Evolutionary conservation across 2,329 filamentous ascomycete genomes (phyloP).

Genomic region (Cytospora mali): DNA sequence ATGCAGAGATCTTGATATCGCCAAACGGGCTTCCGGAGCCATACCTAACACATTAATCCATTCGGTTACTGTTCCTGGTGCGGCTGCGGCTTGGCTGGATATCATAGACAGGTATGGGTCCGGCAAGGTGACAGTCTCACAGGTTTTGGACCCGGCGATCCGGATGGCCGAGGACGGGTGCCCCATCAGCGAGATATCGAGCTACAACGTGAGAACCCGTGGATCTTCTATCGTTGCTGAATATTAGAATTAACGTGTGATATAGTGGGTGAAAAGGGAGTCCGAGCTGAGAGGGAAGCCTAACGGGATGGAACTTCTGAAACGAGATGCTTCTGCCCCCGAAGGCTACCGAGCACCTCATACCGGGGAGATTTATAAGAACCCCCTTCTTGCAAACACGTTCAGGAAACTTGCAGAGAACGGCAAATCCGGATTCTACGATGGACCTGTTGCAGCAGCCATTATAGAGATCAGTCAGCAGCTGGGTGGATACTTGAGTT

Average conservation of each 20-base stretch:
- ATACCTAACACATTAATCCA: conserved; percentile 78
- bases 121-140: not conserved
- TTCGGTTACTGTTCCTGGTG: conserved; percentile 73
- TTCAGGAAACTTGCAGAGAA: conserved; percentile 75
- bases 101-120: conserved; percentile 22
- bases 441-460: conserved; percentile 76
- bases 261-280: conserved; percentile 33
- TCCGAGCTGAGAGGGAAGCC: conserved; percentile 30
- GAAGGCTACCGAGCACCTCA: conserved; percentile 72
- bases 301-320: conserved; percentile 68
- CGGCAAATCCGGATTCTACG: conserved; percentile 88
- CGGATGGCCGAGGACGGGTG: conserved; percentile 22
- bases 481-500: conserved; percentile 72
- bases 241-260: not conserved
- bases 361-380: conserved; percentile 83
- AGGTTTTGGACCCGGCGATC: conserved; percentile 20
- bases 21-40: conserved; percentile 53
- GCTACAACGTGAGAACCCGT: conserved; percentile 72
- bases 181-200: conserved; percentile 71
- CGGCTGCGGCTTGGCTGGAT: conserved; percentile 31
- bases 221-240: conserved; percentile 37
- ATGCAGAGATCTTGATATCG: conserved; percentile 67
- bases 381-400: conserved; percentile 75
- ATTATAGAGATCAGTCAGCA: conserved; percentile 75
- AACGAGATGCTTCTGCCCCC: conserved; percentile 65